Evolutionary conservation across 148 eudicot species (phyloP).

Genomic region (Rhododendron henanense): DNA sequence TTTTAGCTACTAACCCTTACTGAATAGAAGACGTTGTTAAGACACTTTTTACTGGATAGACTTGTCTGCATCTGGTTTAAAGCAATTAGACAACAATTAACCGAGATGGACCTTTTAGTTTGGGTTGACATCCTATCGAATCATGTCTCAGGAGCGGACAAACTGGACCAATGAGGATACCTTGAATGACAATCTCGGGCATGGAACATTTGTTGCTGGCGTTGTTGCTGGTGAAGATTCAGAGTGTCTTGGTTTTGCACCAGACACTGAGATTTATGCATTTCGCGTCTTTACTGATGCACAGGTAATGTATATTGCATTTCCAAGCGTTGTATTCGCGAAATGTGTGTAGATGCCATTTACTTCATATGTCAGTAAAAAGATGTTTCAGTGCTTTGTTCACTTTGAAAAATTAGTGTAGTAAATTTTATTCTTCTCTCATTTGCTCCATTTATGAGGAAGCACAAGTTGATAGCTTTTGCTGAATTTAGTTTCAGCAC

Average conservation of each 20-base stretch:
- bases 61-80: not conserved
- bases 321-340: not conserved
- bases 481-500: not conserved
- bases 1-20: not conserved
- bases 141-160: slow-evolving; percentile 76
- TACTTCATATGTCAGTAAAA: not conserved
- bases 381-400: not conserved
- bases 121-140: slow-evolving; percentile 9
- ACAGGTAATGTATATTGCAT: slow-evolving; percentile 66
- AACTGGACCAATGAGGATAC: slow-evolving; percentile 98
- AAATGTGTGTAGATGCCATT: not conserved
- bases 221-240: slow-evolving; percentile 89
- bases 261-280: slow-evolving; percentile 94
- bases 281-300: slow-evolving; percentile 97
- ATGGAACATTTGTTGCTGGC: slow-evolving; percentile 99
- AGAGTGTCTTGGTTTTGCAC: slow-evolving; percentile 97
- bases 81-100: not conserved
- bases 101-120: not conserved
- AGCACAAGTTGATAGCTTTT: not conserved
- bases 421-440: not conserved
- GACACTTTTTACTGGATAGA: slow-evolving; percentile 1
- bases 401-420: not conserved
- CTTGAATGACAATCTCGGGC: slow-evolving; percentile 93
- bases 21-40: not conserved
- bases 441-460: not conserved